Evolutionary conservation across 192 early-diverging fungal genomes (phyloP), one percentile per base, ranked within the genome.

Genomic region (Phycomyces blakesleeanus): DNA sequence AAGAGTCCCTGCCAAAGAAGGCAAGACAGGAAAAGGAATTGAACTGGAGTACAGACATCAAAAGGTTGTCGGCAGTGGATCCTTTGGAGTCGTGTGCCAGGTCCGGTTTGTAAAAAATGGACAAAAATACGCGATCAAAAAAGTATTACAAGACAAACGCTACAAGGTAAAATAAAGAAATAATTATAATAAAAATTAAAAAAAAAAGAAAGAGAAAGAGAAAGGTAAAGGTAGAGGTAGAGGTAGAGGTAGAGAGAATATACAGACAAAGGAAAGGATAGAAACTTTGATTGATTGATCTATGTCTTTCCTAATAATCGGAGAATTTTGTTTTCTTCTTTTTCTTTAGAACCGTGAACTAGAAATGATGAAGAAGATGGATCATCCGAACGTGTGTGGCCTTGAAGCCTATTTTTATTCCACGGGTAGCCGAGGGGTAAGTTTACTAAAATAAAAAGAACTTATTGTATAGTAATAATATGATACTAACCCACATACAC

Each of bases 61-160:
- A 76, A 95, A 94, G 74, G 89, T 97, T 26, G 87, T 98, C 49
- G 97, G 97, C 61, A 98, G 96, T 68, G 97, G 97, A 11, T 95
- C 93, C 14, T 99, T 99, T 78, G 97, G 97, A 42, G 95, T 99
- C 10, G 97, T 99, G 22, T 96, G 89, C 74, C 94, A 96, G 75
- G 97, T 93, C 16, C 91, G 92, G 76, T 72, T 98, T 24, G 76
- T 91, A 27, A 80, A 87, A 62, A 83, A 80, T 55, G 81, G 83
- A 51, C 92, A 98, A 71, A 81, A 85, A 29, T 88, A 86, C n/a
- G 97, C 97, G 54, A 95, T 99, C 64, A 99, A 99, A 80, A 97
- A 97, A 78, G 97, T 99, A 5, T 75, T 97, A 34, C 97, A 98
- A 83, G 97, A 99, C 73, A 95, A 92, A 76, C 87, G 97, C 37